phyloP scores from a whole-genome alignment of 2,329 filamentous ascomycete species.

The Colletotrichum australisinense region DNA sequence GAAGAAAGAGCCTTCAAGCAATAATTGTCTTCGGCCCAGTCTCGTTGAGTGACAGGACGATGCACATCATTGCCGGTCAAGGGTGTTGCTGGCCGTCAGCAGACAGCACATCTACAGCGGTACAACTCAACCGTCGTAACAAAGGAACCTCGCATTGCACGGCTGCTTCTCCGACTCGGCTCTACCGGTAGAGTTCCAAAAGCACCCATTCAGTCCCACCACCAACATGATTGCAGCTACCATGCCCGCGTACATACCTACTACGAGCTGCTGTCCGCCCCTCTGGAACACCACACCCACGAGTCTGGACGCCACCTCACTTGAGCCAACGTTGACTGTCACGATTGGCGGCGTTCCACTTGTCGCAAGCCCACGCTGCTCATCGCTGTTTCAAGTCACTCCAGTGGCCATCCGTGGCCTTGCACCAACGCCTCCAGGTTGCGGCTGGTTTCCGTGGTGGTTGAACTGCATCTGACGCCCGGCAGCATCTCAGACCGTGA shows the following conservation, averaged over 20 bases:
- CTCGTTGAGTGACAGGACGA: background rate
- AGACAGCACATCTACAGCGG: slow-evolving; percentile 11
- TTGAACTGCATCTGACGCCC: slow-evolving; percentile 22
- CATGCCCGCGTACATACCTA: background rate
- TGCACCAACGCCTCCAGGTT: background rate
- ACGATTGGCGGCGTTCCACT: slow-evolving; percentile 10
- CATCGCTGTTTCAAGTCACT: slow-evolving; percentile 20
- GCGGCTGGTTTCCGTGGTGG: slow-evolving; percentile 11
- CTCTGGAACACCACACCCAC: background rate
- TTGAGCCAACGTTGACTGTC: background rate
- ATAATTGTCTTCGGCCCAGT: background rate
- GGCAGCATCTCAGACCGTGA: slow-evolving; percentile 4
- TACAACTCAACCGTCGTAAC: background rate
- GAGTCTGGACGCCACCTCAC: slow-evolving; percentile 5
- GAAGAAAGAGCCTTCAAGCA: background rate
- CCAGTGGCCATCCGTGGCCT: background rate
- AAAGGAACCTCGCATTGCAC: slow-evolving; percentile 1
- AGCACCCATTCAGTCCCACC: slow-evolving; percentile 3
- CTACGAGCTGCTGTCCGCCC: background rate
- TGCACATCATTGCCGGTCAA: background rate
- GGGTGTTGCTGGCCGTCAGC: background rate
- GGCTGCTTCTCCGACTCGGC: background rate
- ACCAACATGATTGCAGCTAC: background rate
- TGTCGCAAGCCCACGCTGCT: slow-evolving; percentile 8
- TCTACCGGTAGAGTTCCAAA: background rate